Evolutionary conservation across 2,329 filamentous ascomycete genomes (phyloP), one percentile per base, ranked within the genome.

Genomic region (Ilyonectria destructans): DNA sequence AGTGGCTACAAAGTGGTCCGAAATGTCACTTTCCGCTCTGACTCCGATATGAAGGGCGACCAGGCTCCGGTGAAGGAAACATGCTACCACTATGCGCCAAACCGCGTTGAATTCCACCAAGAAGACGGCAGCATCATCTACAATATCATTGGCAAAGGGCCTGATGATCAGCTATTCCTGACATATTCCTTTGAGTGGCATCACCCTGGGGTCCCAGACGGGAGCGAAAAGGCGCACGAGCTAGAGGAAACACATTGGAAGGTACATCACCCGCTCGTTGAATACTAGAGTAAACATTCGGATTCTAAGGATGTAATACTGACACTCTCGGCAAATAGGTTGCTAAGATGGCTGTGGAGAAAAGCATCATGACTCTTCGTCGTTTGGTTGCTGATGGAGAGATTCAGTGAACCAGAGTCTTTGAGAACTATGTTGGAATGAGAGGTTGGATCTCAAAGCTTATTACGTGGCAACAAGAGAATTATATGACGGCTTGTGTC

Each of bases 101-200:
- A 71, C 68, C 76, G 80, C 8, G 72, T 82, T 40, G 78, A 79
- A 46, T 82, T 81, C 61, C 68, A 69, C 12, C 80, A 81, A 40
- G 74, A 77, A n/a, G 80, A 81, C 49, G 81, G 81, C 2, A 81
- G 78, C 66, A 78, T 73, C 4, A 74, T 81, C 56, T 75, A 75
- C 56, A 82, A 82, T 40, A 68, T 82, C 13, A 72, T 82, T 5
- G 79, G 79, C 67, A 64, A 54, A 6, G 77, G 77, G 0, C 62
- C 70, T 2, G 75, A 74, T 6, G 80, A 75, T 0, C 76, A 77
- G 13, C 54, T 82, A 49, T 31, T 79, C 4, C 71, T 83, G 75
- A 82, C 78, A 19, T 82, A 79, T 51, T 71, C 74, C 4, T 82
- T 82, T 59, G 79, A 78, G 70, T 82, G 80, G 80, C 69, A 74